Evolutionary conservation across 495 filamentous ascomycete genomes (phyloP), one percentile per base, ranked within the genome.

Genomic region (Tuber brumale): DNA sequence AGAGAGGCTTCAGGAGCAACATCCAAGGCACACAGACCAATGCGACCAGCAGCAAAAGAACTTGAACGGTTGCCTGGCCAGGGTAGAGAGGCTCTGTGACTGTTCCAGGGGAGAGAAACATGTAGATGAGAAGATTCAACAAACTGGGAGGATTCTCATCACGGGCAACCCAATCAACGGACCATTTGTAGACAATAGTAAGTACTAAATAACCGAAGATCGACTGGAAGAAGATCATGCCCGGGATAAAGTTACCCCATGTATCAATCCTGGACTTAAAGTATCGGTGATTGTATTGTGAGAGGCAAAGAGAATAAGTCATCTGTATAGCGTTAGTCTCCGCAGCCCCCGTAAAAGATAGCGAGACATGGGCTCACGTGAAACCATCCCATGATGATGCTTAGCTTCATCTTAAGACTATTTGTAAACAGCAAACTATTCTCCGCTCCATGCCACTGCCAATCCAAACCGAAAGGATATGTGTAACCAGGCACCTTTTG

Each of bases 351-450:
- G n/a, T n/a, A 69, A 9, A 39, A 45, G 8, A 41, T 9, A 43
- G 31, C 14, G n/a, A 23, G 12, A 66, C 31, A 31, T 48, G 21
- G 71, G 84, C 89, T 85, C 85, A 90, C 89, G 85, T 98, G 95
- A 76, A 88, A 88, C 95, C 95, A 99, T 72, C 95, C 95, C 80
- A 99, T 86, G 75, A 97, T 86, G 82, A 99, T 96, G 87, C 92
- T 94, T 84, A 99, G 92, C 88, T 99, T 99, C 95, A 99, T 98
- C 90, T 99, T 99, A 89, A 95, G 94, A 85, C 92, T 95, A 91
- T 99, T 98, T 78, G 89, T 89, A 86, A 98, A 99, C 37, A 98
- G 87, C 43, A 99, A 86, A 73, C 94, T 91, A 83, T 99, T 99
- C 74, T 97, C 94, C 10, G 94, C 90, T 76, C 91, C 93, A 83